phyloP scores from a whole-genome alignment of 2,329 filamentous ascomycete genomes.

The Colletotrichum sidae region DNA sequence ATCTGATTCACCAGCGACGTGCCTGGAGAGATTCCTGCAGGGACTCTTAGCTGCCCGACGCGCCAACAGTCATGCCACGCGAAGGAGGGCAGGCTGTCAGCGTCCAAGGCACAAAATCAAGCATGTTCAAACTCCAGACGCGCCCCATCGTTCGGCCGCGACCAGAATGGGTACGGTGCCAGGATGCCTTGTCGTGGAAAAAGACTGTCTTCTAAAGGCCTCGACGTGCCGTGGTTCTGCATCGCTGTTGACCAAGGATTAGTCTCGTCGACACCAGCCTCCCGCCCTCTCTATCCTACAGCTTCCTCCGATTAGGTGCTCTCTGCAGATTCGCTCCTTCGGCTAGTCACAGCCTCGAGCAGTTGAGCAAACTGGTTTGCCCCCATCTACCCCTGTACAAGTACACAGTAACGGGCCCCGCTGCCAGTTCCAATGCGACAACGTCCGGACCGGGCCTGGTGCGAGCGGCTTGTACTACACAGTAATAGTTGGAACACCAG shows the following conservation, averaged over 20 bases:
- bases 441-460: conserved; percentile 7
- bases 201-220: no score
- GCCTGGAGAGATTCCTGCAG: conserved; percentile 8
- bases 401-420: not conserved
- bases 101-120: not conserved
- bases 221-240: no score
- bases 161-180: not conserved
- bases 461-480: not conserved
- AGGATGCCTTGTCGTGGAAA: conserved; percentile 11
- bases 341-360: conserved; percentile 12
- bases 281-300: no score
- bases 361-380: conserved; percentile 1
- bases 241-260: no score
- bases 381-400: conserved; percentile 22
- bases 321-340: conserved; percentile 11
- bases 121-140: not conserved
- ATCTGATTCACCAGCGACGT: conserved; percentile 11
- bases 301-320: not conserved
- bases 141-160: conserved; percentile 13
- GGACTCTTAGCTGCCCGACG: not conserved
- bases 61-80: no score
- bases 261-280: no score
- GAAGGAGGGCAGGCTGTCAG: no score
- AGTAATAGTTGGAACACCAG: conserved; percentile 12
- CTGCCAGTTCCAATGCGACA: conserved; percentile 19